Evolutionary conservation across 2,329 filamentous ascomycete species (phyloP), one percentile per base, ranked within the genome.

Genomic region (Diplodia intermedia): DNA sequence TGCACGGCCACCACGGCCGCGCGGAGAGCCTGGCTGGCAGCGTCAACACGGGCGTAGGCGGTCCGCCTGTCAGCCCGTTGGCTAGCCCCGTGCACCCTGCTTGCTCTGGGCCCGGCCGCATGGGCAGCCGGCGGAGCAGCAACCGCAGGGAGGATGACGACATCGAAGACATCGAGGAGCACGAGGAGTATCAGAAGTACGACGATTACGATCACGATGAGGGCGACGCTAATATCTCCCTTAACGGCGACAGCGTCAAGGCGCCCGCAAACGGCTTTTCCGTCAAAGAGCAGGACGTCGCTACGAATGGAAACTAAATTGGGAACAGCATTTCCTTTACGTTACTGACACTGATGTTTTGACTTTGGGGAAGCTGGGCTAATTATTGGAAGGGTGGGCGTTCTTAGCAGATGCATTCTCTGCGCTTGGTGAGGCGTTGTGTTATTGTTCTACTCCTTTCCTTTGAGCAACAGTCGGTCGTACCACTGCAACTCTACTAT

Each of bases 1-100:
- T 90, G 1, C 77, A 92, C 3, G 91, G 92, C 0, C 94, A 47
- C n/a, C 43, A 97, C 77, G 88, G 87, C 2, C 86, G 92, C 70
- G 90, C 92, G 61, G 93, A 97, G 76, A 97, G 93, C 79, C 88
- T 94, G 66, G 90, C 85, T 70, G 91, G 91, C 31, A 94, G 91
- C 77, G 89, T 93, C 26, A 49, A 67, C 20, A 82, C 80, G 18
- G 79, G 85, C 36, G 47, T 52, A 12, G 60, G 60, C 31, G 60
- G 43, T 8, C 60, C 60, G n/a, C 29, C 60, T 14, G 60, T 52
- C 60, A 90, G 88, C 71, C 88, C 90, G 15, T 79, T 93, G 47
- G 86, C 86, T 2, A 90, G 87, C 70, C 80, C 81, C 0, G 60
- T 65, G 50, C 49, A 68, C 36, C 36, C 60, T 11, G 43, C 4